phyloP scores from a whole-genome alignment of 306 rosid species.

The Inga laurina region DNA sequence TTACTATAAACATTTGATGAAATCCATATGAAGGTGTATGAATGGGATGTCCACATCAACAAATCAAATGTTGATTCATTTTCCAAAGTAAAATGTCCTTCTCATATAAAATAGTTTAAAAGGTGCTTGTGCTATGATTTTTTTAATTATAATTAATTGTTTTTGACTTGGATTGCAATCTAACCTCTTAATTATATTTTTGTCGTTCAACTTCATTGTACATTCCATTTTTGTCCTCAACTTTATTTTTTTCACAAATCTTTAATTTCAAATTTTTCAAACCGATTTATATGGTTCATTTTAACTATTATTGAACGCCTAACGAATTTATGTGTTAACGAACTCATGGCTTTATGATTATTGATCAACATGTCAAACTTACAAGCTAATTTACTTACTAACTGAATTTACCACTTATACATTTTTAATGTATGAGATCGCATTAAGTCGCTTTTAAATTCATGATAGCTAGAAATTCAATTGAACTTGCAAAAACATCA shows the following conservation, averaged over 20 bases:
- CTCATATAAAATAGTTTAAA: neutral
- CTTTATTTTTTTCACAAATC: too few relatives aligned
- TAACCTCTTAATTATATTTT: neutral
- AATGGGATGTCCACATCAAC: conserved; percentile 22
- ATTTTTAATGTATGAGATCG: too few relatives aligned
- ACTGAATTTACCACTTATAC: too few relatives aligned
- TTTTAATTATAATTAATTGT: neutral
- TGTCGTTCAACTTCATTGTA: neutral
- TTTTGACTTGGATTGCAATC: neutral
- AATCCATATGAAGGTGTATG: neutral
- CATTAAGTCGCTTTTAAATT: too few relatives aligned
- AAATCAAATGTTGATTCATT: neutral
- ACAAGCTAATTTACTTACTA: too few relatives aligned
- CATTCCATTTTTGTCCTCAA: neutral
- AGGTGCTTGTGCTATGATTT: neutral
- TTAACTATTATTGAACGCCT: neutral
- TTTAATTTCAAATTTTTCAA: neutral
- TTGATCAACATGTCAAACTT: too few relatives aligned
- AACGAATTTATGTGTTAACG: too few relatives aligned
- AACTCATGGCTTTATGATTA: too few relatives aligned
- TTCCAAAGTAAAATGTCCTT: neutral
- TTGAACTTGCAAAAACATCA: too few relatives aligned
- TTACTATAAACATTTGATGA: neutral
- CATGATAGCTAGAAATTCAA: too few relatives aligned
- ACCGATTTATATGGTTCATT: neutral